Evolutionary conservation across 345 rosid genomes (phyloP).

Genomic region (Citrus glauca): DNA sequence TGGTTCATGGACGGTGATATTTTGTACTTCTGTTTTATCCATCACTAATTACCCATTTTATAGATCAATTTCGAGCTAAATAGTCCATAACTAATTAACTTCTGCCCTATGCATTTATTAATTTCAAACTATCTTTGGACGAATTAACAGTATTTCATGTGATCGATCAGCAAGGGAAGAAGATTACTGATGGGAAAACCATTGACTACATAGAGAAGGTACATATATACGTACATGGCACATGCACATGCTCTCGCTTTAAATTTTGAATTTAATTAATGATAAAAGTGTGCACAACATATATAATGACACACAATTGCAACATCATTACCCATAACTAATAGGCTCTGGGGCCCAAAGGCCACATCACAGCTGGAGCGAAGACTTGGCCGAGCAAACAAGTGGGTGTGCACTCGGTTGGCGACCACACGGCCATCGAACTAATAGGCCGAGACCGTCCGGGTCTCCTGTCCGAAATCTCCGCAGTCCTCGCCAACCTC

Average conservation of each 20-base stretch:
- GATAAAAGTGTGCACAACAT: too few relatives aligned
- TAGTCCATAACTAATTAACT: not conserved
- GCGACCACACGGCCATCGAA: conserved; percentile 85
- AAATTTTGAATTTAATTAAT: too few relatives aligned
- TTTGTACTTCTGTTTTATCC: not conserved
- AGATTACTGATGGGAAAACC: conserved; percentile 64
- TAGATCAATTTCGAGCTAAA: not conserved
- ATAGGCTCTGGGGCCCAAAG: conserved; percentile 83
- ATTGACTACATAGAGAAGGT: conserved; percentile 87
- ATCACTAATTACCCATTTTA: not conserved
- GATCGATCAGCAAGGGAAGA: conserved; percentile 84
- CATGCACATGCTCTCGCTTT: too few relatives aligned
- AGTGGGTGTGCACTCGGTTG: conserved; percentile 76
- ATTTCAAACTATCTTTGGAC: not conserved
- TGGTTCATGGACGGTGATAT: conserved; percentile 96
- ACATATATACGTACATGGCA: too few relatives aligned
- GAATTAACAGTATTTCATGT: conserved; percentile 65
- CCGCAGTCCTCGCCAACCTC: conserved; percentile 74
- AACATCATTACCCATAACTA: not conserved
- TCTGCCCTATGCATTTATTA: not conserved
- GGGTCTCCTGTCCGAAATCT: conserved; percentile 83
- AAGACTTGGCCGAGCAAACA: conserved; percentile 62
- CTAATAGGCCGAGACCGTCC: conserved; percentile 84
- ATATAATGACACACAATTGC: too few relatives aligned
- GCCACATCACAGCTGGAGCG: conserved; percentile 40